A percentile compares a stretch with the other conserved stretches of the same genome.
Conservation (phyloP, 192 early-diverging fungal species). For the Backusella liffmaniae region DNA sequence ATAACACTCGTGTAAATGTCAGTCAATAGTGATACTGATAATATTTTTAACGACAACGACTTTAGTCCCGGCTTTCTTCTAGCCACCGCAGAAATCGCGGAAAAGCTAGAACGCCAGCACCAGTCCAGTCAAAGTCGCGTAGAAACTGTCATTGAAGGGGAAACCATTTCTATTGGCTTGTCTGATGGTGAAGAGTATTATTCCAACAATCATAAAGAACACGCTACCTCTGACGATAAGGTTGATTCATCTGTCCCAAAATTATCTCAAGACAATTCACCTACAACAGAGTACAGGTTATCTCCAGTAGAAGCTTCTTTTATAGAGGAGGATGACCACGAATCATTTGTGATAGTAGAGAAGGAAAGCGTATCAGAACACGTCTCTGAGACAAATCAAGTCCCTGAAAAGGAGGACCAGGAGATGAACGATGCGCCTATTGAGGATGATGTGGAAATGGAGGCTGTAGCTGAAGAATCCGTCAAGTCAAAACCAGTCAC, state of each 20-base stretch:
- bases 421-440: not conserved
- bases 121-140: not conserved
- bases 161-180: not conserved
- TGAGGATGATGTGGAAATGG: not conserved
- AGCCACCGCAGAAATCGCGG: not conserved
- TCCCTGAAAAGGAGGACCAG: not conserved
- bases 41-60: not conserved
- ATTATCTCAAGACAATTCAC: not conserved
- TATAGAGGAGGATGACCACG: not conserved
- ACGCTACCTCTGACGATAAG: not conserved
- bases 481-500: not conserved
- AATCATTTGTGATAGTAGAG: not conserved
- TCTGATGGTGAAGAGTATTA: not conserved
- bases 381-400: not conserved
- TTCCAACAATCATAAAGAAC: not conserved
- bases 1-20: not conserved
- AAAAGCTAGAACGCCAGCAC: not conserved
- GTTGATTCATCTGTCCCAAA: not conserved
- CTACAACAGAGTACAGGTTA: not conserved
- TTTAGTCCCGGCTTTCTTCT: not conserved
- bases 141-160: not conserved
- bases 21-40: not conserved
- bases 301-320: not conserved
- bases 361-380: not conserved
- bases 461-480: not conserved